A percentile compares a stretch with the other conserved stretches of the same genome.
phyloP scores from a whole-genome alignment of 768 basidiomycete species.

The Serendipita sp. region DNA sequence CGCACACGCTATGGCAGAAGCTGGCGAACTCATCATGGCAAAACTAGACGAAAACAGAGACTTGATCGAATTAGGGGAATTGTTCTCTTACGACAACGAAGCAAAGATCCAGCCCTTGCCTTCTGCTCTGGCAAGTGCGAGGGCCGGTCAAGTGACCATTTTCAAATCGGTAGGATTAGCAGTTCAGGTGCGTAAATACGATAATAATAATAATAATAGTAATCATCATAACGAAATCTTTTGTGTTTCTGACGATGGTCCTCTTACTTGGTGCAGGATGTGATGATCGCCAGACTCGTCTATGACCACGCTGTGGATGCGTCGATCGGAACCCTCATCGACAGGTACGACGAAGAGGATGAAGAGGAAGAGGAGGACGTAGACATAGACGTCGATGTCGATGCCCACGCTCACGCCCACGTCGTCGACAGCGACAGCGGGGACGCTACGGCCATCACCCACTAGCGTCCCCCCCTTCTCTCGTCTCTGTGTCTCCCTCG shows the following conservation, averaged over 20 bases:
- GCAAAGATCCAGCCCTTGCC: background rate
- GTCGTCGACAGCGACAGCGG: background rate
- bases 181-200: background rate
- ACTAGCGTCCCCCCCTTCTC: background rate
- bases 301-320: conserved; percentile 41
- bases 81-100: conserved; percentile 21
- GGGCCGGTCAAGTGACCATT: conserved; percentile 42
- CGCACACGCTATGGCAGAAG: conserved; percentile 36
- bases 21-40: conserved; percentile 65
- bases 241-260: background rate
- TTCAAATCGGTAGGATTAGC: conserved; percentile 85
- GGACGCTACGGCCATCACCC: background rate
- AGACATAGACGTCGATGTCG: no score
- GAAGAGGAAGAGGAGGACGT: background rate
- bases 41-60: conserved; percentile 15
- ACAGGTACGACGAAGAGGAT: conserved; percentile 25
- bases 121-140: background rate
- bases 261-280: conserved; percentile 38
- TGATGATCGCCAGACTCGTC: conserved; percentile 58
- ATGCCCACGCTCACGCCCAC: no score
- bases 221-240: no score
- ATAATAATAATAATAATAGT: background rate
- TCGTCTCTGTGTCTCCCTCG: background rate
- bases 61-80: conserved; percentile 55
- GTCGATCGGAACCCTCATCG: conserved; percentile 35